Evolutionary conservation across 257 asterid genomes (phyloP).

Genomic region (Solanum appendiculatum): DNA sequence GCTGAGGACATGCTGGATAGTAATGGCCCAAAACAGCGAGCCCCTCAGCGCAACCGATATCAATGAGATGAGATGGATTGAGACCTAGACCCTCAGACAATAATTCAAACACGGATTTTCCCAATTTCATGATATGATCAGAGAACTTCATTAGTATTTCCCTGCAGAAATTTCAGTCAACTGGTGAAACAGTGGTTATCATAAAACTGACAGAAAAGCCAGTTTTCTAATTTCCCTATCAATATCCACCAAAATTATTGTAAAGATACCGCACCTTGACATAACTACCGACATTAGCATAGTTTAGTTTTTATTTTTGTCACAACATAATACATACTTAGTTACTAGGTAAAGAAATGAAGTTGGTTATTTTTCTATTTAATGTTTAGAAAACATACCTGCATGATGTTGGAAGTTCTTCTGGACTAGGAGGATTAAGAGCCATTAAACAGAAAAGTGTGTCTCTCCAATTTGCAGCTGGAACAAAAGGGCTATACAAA

Average conservation of each 20-base stretch:
- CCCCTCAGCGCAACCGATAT: slow-evolving; percentile 39
- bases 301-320: not conserved
- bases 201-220: not conserved
- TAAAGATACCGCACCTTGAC: not conserved
- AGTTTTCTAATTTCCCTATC: not conserved
- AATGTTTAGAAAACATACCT: slow-evolving; percentile 15
- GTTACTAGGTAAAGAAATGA: not conserved
- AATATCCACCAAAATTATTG: not conserved
- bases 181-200: not conserved
- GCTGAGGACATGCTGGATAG: slow-evolving; percentile 66
- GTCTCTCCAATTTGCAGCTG: slow-evolving; percentile 50
- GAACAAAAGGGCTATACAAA: slow-evolving; percentile 22
- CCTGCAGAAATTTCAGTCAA: slow-evolving; percentile 15
- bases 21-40: slow-evolving; percentile 38
- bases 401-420: slow-evolving; percentile 42
- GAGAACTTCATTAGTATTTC: slow-evolving; percentile 45
- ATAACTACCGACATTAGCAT: not conserved
- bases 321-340: too few relatives aligned
- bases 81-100: slow-evolving; percentile 59
- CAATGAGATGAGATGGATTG: slow-evolving; percentile 16
- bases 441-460: slow-evolving; percentile 4
- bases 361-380: too few relatives aligned
- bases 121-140: slow-evolving; percentile 31
- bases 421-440: slow-evolving; percentile 33
- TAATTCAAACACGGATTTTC: slow-evolving; percentile 25